phyloP scores from a whole-genome alignment of 805 yeast genomes.

The Ogataea pini region DNA sequence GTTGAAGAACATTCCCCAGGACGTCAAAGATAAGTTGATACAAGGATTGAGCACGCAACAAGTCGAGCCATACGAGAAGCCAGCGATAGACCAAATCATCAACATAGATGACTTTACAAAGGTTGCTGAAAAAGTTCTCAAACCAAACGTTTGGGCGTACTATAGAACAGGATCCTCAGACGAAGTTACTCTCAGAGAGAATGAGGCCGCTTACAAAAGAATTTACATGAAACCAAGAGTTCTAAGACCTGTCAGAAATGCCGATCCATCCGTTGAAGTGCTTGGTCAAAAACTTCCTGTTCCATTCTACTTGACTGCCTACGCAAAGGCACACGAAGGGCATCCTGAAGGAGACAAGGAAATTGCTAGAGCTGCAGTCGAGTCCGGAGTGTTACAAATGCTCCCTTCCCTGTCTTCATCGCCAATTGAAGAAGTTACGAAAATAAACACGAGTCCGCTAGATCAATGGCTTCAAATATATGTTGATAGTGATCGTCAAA shows the following conservation, averaged over 20 bases:
- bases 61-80: constrained; percentile 1
- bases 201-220: constrained; percentile 43
- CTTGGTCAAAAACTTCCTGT: constrained; percentile 39
- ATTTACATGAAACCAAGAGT: constrained; percentile 45
- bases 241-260: constrained; percentile 37
- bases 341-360: constrained; percentile 78
- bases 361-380: constrained; percentile 52
- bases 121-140: constrained; percentile 47
- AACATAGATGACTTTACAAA: constrained; percentile 47
- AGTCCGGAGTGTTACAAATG: constrained; percentile 40
- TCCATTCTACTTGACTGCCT: constrained; percentile 47
- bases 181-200: constrained; percentile 46
- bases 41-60: not conserved
- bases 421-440: constrained; percentile 75
- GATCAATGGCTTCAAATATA: constrained; percentile 82
- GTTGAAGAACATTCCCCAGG: not conserved
- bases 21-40: not conserved
- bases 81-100: constrained; percentile 38
- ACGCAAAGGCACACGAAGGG: constrained; percentile 70
- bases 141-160: constrained; percentile 45
- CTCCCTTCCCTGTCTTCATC: constrained; percentile 83
- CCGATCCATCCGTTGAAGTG: constrained; percentile 42
- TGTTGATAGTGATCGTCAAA: constrained; percentile 65
- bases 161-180: constrained; percentile 48
- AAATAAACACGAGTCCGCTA: constrained; percentile 60